Evolutionary conservation across 2,329 filamentous ascomycete species (phyloP).

Genomic region (Stachybotrys echinatus): DNA sequence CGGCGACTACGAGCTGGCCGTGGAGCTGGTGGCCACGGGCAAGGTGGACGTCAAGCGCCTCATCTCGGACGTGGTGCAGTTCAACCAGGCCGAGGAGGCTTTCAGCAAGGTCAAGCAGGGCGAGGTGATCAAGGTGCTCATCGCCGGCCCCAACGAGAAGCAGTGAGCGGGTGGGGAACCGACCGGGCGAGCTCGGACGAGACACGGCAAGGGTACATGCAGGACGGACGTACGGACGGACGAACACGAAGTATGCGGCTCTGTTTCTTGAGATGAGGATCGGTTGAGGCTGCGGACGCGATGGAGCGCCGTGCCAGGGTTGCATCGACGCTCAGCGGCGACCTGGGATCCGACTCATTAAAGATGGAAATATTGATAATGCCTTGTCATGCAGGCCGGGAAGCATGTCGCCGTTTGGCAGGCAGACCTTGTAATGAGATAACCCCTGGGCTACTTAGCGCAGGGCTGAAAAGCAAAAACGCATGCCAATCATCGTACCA

Average conservation of each 20-base stretch:
- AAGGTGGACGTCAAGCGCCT: constrained; percentile 78
- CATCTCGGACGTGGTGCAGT: constrained; percentile 71
- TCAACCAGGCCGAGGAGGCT: constrained; percentile 77
- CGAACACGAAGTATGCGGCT: neutral
- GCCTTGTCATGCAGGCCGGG: too few species aligned
- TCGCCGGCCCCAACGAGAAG: constrained; percentile 61
- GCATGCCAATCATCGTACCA: neutral
- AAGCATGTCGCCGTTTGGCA: too few species aligned
- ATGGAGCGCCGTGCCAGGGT: neutral
- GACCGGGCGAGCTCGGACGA: neutral
- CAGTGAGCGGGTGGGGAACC: neutral
- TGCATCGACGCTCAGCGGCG: neutral
- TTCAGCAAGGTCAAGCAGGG: constrained; percentile 84
- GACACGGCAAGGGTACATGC: neutral
- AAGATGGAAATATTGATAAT: neutral
- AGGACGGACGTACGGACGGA: too few species aligned
- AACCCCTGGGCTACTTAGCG: neutral
- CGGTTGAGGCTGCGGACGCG: neutral
- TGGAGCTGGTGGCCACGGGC: constrained; percentile 69
- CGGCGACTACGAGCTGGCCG: constrained; percentile 81
- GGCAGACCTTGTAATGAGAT: neutral
- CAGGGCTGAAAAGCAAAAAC: neutral
- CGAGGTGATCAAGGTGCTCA: constrained; percentile 68
- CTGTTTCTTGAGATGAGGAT: neutral
- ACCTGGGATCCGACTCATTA: neutral